Percentiles rank a stretch among this genome's conserved stretches.
These are phyloP conservation scores for Liriodendron chinense DNA, from an alignment of 164 flowering plant genomes.

Conservation along the genomic window DNA sequence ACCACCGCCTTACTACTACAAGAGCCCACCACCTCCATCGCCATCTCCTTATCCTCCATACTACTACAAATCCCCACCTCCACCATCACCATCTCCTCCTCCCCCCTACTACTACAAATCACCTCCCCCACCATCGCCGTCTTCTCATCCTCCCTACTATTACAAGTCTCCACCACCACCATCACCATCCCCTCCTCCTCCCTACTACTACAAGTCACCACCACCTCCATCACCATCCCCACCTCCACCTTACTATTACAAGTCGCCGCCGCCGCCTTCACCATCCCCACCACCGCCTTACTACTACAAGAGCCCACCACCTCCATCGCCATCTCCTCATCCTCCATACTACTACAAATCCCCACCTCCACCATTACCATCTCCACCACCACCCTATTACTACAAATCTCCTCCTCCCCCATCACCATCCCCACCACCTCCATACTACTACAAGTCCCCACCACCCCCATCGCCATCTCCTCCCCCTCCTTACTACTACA, in stretches of 20 bases:
- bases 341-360: conserved; percentile 27
- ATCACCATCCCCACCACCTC: conserved; percentile 30
- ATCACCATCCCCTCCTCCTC: conserved; percentile 15
- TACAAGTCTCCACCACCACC: conserved; percentile 36
- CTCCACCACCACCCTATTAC: conserved; percentile 14
- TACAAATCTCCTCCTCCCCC: conserved; percentile 32
- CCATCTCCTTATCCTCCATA: conserved; percentile 12
- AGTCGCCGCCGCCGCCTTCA: conserved; percentile 30
- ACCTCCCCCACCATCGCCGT: conserved; percentile 26
- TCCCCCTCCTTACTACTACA: conserved; percentile 25
- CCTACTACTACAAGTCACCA: conserved; percentile 34
- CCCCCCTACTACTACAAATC: conserved; percentile 26
- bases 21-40: conserved; percentile 19
- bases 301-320: conserved; percentile 32
- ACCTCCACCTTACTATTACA: conserved; percentile 22
- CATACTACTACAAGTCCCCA: conserved; percentile 29
- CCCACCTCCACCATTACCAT: conserved; percentile 20
- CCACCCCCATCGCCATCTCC: conserved; percentile 29
- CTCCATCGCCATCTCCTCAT: conserved; percentile 18
- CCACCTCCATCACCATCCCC: conserved; percentile 36
- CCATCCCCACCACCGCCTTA: conserved; percentile 24
- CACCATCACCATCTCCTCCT: conserved; percentile 21
- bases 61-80: conserved; percentile 30
- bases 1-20: conserved; percentile 15
- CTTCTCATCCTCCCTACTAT: conserved; percentile 22